Conservation (phyloP, 1,284 basidiomycete genomes). For the Psilocybe mexicana region DNA sequence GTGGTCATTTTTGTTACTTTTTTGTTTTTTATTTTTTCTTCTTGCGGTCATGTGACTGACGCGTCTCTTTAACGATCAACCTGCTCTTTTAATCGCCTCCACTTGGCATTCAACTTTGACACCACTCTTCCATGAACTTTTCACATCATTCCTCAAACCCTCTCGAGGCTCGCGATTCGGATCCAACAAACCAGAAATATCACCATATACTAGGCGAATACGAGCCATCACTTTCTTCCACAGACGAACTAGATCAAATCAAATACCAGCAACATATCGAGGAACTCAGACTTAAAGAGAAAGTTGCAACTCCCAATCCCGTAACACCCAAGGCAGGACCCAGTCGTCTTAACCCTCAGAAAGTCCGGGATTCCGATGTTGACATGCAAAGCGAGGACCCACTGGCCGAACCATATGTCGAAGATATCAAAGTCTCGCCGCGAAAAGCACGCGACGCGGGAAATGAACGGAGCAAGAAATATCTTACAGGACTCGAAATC, state of each 20-base stretch:
- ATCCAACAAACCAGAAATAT: slow-evolving; percentile 53
- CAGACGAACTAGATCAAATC: slow-evolving; percentile 50
- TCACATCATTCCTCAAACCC: slow-evolving; percentile 82
- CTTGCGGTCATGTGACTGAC: slow-evolving; percentile 21
- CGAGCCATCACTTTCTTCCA: slow-evolving; percentile 38
- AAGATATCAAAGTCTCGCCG: neutral
- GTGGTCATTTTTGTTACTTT: slow-evolving; percentile 54
- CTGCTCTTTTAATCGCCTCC: neutral
- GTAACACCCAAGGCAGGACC: slow-evolving; percentile 21
- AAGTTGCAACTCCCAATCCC: slow-evolving; percentile 11
- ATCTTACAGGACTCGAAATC: neutral
- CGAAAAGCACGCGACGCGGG: neutral
- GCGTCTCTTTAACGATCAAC: slow-evolving; percentile 16
- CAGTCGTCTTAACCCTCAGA: slow-evolving; percentile 2
- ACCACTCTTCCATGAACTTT: slow-evolving; percentile 33
- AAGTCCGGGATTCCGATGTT: slow-evolving; percentile 51
- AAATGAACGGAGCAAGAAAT: neutral
- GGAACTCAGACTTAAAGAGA: slow-evolving; percentile 26
- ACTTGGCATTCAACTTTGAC: slow-evolving; percentile 22
- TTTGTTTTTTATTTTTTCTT: slow-evolving; percentile 3
- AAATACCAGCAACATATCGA: slow-evolving; percentile 57
- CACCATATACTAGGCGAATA: slow-evolving; percentile 35
- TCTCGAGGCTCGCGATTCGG: slow-evolving; percentile 68
- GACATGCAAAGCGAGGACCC: slow-evolving; percentile 55
- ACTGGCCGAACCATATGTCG: slow-evolving; percentile 29